Percentiles rank a stretch among this genome's conserved stretches.
These are phyloP conservation scores for Zygnema circumcarinatum DNA, from an alignment of 139 green algal species.

Conservation along the genomic window DNA sequence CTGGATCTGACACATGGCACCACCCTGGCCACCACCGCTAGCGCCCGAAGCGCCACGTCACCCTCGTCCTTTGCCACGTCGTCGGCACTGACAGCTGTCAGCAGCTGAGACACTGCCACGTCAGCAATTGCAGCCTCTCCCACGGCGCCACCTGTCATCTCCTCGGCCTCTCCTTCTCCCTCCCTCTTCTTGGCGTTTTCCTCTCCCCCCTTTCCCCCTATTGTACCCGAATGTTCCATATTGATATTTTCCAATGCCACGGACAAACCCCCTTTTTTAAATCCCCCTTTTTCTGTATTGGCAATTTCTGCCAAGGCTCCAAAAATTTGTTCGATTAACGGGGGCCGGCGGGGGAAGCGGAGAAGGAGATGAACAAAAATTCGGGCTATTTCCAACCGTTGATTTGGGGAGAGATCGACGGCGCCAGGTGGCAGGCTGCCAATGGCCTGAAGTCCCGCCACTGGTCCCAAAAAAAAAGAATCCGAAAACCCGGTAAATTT, in stretches of 20 bases:
- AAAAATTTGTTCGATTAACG: neutral
- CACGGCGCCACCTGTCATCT: neutral
- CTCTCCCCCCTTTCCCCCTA: neutral
- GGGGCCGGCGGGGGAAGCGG: neutral
- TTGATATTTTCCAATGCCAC: neutral
- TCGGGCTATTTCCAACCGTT: neutral
- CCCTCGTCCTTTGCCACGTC: conserved; percentile 1
- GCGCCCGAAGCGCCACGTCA: neutral
- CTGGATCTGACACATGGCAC: neutral
- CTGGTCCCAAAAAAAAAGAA: neutral
- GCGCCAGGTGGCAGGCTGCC: neutral
- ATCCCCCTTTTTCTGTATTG: neutral
- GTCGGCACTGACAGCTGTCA: neutral
- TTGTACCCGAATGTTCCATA: neutral
- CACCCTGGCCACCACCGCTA: neutral
- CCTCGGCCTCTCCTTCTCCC: neutral
- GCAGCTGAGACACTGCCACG: neutral
- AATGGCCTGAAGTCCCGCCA: neutral
- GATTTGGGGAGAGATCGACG: neutral
- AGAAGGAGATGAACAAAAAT: neutral
- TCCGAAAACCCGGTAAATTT: too few species aligned
- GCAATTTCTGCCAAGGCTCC: neutral
- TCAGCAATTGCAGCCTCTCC: neutral
- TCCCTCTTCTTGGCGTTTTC: neutral
- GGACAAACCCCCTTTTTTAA: neutral